A percentile compares a stretch with the other conserved stretches of the same genome.
Evolutionary conservation across 441 rosid genomes (phyloP).

Genomic region (Melastoma candidum): DNA sequence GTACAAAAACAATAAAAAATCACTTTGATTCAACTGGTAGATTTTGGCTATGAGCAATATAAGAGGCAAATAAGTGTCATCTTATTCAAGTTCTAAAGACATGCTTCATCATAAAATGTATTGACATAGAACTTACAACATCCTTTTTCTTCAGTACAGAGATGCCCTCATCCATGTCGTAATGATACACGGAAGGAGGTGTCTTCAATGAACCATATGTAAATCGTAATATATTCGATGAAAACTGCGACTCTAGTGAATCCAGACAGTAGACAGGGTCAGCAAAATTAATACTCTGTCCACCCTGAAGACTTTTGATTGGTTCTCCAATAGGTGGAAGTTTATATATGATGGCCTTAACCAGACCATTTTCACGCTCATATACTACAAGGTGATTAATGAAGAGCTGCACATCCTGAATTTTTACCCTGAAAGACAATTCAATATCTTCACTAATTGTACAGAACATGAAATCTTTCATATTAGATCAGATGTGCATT

Average conservation of each 20-base stretch:
- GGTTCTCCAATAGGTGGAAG: conserved; percentile 68
- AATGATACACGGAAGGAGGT: conserved; percentile 67
- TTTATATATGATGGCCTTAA: conserved; percentile 42
- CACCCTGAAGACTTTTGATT: conserved; percentile 45
- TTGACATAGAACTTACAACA: conserved; percentile 35
- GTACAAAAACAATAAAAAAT: too few species aligned
- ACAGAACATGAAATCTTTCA: background rate
- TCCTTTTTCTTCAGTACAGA: conserved; percentile 77
- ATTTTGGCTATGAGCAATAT: too few species aligned
- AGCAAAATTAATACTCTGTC: conserved; percentile 53
- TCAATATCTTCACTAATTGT: background rate
- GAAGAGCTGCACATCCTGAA: conserved; percentile 65
- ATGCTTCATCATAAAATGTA: background rate
- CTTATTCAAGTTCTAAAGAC: too few species aligned
- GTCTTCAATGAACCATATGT: conserved; percentile 73
- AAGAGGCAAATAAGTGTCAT: too few species aligned
- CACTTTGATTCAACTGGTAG: too few species aligned
- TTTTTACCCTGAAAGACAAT: conserved; percentile 44
- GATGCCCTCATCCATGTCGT: conserved; percentile 65
- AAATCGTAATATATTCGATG: conserved; percentile 63
- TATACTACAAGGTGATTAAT: conserved; percentile 59
- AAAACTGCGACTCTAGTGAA: conserved; percentile 41
- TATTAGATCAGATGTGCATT: background rate
- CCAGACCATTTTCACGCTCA: conserved; percentile 73
- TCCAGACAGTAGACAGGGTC: conserved; percentile 64